phyloP scores from a whole-genome alignment of 306 rosid species.

The Lotus japonicus region DNA sequence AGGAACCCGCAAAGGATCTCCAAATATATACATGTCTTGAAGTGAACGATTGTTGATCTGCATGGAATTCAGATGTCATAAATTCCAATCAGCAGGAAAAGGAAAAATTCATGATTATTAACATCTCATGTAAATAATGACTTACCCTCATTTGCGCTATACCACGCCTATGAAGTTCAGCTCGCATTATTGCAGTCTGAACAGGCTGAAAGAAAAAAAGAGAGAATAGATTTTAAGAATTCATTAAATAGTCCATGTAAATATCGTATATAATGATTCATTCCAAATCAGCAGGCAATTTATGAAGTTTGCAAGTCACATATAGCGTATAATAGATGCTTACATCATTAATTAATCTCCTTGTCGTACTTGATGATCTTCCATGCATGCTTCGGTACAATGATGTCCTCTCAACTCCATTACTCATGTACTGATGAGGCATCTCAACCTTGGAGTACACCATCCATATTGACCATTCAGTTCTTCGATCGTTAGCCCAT shows the following conservation, averaged over 20 bases:
- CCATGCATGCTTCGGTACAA: constrained; percentile 40
- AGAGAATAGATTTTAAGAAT: background rate
- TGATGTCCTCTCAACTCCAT: constrained; percentile 41
- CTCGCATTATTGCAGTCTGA: constrained; percentile 63
- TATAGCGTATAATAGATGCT: constrained; percentile 8
- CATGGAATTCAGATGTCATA: constrained; percentile 19
- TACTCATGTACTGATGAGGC: constrained; percentile 57
- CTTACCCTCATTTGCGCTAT: constrained; percentile 86
- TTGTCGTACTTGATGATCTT: constrained; percentile 43
- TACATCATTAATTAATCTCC: constrained; percentile 72
- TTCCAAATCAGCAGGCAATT: background rate
- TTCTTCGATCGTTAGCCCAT: constrained; percentile 74
- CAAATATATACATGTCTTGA: constrained; percentile 78
- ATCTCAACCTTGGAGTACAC: constrained; percentile 72
- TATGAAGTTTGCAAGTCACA: background rate
- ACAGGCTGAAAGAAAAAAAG: constrained; percentile 51
- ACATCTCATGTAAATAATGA: background rate
- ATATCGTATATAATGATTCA: background rate
- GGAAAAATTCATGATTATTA: constrained; percentile 10
- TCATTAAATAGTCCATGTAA: constrained; percentile 1
- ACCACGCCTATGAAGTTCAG: constrained; percentile 86
- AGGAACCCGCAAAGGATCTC: constrained; percentile 68
- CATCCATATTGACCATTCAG: constrained; percentile 98
- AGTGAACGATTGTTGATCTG: constrained; percentile 83
- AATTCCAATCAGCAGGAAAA: constrained; percentile 4